Percentiles rank a stretch among this genome's conserved stretches.
Evolutionary conservation across 768 basidiomycete species (phyloP).

Genomic region (Sporobolomyces roseus): DNA sequence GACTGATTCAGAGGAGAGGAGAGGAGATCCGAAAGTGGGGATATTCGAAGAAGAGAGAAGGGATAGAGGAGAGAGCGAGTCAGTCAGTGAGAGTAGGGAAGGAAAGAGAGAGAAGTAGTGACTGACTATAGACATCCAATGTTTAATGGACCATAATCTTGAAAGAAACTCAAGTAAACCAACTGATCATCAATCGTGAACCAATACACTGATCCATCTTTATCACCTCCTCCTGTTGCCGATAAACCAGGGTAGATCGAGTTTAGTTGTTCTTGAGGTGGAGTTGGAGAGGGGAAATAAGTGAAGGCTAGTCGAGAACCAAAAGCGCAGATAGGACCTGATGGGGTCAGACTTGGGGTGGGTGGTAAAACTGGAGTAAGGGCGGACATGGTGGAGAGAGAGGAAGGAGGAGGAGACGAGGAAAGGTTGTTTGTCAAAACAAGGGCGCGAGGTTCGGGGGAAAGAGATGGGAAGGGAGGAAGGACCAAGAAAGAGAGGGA

Average conservation of each 20-base stretch:
- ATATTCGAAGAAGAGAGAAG: too few species aligned
- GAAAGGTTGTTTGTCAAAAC: background rate
- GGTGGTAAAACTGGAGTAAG: too few species aligned
- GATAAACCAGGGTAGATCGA: background rate
- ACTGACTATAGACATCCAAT: constrained; percentile 44
- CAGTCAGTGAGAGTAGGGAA: background rate
- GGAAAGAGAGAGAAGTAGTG: background rate
- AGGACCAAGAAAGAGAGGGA: background rate
- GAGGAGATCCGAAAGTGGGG: constrained; percentile 14
- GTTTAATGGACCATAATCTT: constrained; percentile 77
- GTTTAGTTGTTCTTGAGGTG: constrained; percentile 24
- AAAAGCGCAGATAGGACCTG: constrained; percentile 41
- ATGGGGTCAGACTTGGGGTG: too few species aligned
- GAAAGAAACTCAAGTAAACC: constrained; percentile 86
- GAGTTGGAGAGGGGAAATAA: constrained; percentile 30
- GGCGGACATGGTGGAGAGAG: too few species aligned
- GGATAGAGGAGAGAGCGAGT: too few species aligned
- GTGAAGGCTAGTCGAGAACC: constrained; percentile 40
- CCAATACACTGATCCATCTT: constrained; percentile 62
- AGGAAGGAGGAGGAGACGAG: too few species aligned
- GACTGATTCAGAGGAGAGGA: constrained; percentile 19
- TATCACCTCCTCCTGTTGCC: background rate
- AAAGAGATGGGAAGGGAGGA: background rate
- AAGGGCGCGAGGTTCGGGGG: too few species aligned
- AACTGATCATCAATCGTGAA: constrained; percentile 91